phyloP scores from a whole-genome alignment of 768 basidiomycete genomes.

The Pulveroboletus sp. region DNA sequence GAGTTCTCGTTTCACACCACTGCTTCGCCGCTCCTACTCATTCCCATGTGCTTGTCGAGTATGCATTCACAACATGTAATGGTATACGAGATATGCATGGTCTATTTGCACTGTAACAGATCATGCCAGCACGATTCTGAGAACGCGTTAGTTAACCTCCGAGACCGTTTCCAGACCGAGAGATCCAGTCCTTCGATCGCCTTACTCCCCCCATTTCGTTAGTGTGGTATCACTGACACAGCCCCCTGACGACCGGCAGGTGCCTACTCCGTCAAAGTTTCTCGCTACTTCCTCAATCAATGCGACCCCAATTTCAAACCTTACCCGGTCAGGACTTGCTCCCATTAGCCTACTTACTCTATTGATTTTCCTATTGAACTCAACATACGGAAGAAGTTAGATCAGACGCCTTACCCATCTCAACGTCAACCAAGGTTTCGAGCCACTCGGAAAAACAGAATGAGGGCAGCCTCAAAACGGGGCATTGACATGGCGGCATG shows the following conservation, averaged over 20 bases:
- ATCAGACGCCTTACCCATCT: background rate
- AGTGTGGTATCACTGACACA: slow-evolving; percentile 9
- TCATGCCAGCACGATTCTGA: slow-evolving; percentile 12
- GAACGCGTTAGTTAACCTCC: slow-evolving; percentile 1
- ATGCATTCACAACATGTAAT: slow-evolving; percentile 11
- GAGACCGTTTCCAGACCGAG: slow-evolving; percentile 9
- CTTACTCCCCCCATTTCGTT: background rate
- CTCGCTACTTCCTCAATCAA: slow-evolving; percentile 20
- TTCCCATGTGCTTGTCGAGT: slow-evolving; percentile 22
- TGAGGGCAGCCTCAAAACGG: slow-evolving; percentile 13
- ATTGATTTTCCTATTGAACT: slow-evolving; percentile 2
- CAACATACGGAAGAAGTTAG: background rate
- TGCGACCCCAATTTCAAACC: slow-evolving; percentile 13
- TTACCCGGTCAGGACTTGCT: background rate
- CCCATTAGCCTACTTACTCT: too few species aligned
- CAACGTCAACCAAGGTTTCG: slow-evolving; percentile 27
- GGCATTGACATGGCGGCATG: slow-evolving; percentile 9
- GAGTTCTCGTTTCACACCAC: slow-evolving; percentile 18
- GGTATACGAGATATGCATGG: slow-evolving; percentile 7
- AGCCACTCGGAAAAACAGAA: background rate
- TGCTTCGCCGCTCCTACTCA: slow-evolving; percentile 9
- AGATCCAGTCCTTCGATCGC: background rate
- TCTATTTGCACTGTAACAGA: background rate
- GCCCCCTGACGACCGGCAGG: slow-evolving; percentile 12
- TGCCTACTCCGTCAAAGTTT: slow-evolving; percentile 18